phyloP scores from a whole-genome alignment of 306 rosid genomes.

The Alnus rubra region DNA sequence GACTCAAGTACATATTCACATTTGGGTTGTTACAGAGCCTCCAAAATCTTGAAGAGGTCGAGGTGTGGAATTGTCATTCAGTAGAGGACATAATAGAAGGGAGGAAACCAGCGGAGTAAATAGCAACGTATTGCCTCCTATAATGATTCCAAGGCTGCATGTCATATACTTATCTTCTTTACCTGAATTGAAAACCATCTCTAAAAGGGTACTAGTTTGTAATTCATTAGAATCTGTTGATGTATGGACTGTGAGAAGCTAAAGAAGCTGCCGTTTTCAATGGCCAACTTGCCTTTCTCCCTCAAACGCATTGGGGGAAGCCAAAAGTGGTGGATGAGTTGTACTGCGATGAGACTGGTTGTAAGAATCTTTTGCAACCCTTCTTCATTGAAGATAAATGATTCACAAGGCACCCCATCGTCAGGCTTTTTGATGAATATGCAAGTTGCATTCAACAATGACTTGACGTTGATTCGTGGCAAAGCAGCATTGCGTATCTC shows the following conservation, averaged over 20 bases:
- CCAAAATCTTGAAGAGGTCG: conserved; percentile 21
- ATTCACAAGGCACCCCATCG: not conserved
- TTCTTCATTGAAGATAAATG: conserved; percentile 11
- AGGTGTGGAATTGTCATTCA: conserved; percentile 21
- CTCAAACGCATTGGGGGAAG: conserved; percentile 6
- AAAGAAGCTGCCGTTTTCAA: conserved; percentile 4
- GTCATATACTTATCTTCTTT: conserved; percentile 9
- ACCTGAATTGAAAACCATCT: conserved; percentile 6
- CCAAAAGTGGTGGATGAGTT: conserved; percentile 18
- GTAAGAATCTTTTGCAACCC: conserved; percentile 4
- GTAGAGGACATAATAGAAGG: conserved; percentile 15
- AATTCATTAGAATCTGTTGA: conserved; percentile 14
- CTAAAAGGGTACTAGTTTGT: not conserved
- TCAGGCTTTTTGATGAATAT: not conserved
- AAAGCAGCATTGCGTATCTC: not conserved
- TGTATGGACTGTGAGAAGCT: conserved; percentile 23
- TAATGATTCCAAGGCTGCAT: conserved; percentile 2
- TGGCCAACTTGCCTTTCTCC: not conserved
- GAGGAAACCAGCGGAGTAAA: not conserved
- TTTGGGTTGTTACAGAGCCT: conserved; percentile 2
- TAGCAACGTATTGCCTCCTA: not conserved
- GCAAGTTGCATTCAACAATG: not conserved
- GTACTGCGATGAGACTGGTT: conserved; percentile 6
- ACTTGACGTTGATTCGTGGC: not conserved
- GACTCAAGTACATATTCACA: conserved; percentile 13